Evolutionary conservation across 345 rosid species (phyloP).

Genomic region (Fremontodendron californicum): DNA sequence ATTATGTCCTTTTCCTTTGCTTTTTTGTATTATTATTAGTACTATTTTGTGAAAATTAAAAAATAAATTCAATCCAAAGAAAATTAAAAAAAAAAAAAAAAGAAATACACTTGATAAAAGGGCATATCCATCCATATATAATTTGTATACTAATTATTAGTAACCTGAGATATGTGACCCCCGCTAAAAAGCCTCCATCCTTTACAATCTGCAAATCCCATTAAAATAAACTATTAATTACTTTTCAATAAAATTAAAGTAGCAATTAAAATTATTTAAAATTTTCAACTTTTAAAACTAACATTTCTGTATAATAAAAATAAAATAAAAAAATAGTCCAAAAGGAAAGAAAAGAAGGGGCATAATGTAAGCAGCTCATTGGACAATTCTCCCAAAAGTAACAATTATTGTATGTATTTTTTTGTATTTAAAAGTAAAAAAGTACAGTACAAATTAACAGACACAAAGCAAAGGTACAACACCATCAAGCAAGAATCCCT

Average conservation of each 20-base stretch:
- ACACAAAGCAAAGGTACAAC: background rate
- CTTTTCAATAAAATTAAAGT: background rate
- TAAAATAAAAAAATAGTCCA: background rate
- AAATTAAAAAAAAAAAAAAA: background rate
- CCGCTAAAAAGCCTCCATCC: conserved; percentile 63
- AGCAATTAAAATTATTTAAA: background rate
- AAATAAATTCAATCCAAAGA: too few relatives aligned
- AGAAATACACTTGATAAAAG: background rate
- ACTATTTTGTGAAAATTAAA: background rate
- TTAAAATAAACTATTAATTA: background rate
- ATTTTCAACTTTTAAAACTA: too few relatives aligned
- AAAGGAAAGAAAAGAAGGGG: too few relatives aligned
- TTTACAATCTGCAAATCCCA: conserved; percentile 52
- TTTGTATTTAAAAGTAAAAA: background rate
- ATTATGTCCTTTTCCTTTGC: background rate
- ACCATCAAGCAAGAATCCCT: background rate
- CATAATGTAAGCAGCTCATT: background rate
- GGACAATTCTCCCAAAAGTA: background rate
- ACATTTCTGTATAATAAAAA: too few relatives aligned
- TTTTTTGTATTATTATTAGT: background rate
- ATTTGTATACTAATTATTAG: background rate
- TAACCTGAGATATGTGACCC: conserved; percentile 62
- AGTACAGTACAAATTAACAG: background rate
- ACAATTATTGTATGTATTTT: background rate
- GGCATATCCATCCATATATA: background rate